Percentiles rank a stretch among this genome's conserved stretches.
phyloP scores from a whole-genome alignment of 1,284 basidiomycete species.

The Bondarzewia mesenterica region DNA sequence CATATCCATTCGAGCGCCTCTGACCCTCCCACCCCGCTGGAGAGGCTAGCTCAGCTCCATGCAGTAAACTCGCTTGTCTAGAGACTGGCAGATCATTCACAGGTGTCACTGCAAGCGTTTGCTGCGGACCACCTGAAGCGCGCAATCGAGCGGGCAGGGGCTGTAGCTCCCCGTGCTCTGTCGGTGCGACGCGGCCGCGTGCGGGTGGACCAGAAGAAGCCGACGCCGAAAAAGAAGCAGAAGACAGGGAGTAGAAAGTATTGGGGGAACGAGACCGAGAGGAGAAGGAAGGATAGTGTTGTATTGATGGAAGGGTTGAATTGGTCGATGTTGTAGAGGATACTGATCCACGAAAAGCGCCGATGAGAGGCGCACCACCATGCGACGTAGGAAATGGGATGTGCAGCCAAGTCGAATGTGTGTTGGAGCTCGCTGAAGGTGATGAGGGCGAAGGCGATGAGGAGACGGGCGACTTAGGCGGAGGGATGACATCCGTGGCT shows the following conservation, averaged over 20 bases:
- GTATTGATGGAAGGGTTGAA: slow-evolving; percentile 10
- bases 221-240: background rate
- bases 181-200: background rate
- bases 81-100: slow-evolving; percentile 3
- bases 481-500: background rate
- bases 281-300: slow-evolving; percentile 12
- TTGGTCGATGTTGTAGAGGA: slow-evolving; percentile 5
- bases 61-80: slow-evolving; percentile 11
- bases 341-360: slow-evolving; percentile 11
- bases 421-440: background rate
- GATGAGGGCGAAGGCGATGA: background rate
- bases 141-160: slow-evolving; percentile 3
- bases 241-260: slow-evolving; percentile 10
- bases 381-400: slow-evolving; percentile 6
- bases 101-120: background rate
- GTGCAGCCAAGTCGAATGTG: slow-evolving; percentile 9
- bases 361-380: slow-evolving; percentile 6
- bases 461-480: background rate
- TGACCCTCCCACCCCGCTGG: background rate
- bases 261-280: slow-evolving; percentile 7
- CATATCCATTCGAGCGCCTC: background rate
- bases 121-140: slow-evolving; percentile 7
- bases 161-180: slow-evolving; percentile 6
- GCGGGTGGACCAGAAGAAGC: background rate
- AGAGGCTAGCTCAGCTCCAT: background rate